Conservation (phyloP, 2,329 filamentous ascomycete species). For the Aspergillus hortae region DNA sequence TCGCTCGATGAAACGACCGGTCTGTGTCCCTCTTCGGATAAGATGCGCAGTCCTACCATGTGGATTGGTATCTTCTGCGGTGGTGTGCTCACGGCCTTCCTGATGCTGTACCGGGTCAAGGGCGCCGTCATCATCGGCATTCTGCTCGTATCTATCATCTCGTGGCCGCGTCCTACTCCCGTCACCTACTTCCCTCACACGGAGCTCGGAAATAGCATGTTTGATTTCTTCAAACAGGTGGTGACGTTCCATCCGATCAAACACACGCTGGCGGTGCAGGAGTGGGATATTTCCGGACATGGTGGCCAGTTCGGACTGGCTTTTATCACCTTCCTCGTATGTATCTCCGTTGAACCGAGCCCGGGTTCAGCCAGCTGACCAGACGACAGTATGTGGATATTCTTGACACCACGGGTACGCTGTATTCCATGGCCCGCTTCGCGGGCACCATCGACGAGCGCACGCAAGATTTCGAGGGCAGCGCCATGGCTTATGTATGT, state of each 20-base stretch:
- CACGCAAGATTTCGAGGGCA: slow-evolving; percentile 85
- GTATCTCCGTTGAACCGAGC: neutral
- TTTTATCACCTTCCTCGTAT: slow-evolving; percentile 72
- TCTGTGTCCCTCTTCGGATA: slow-evolving; percentile 59
- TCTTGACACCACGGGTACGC: slow-evolving; percentile 77
- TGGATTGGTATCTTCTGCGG: slow-evolving; percentile 89
- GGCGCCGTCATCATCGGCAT: slow-evolving; percentile 83
- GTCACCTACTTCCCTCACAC: slow-evolving; percentile 82
- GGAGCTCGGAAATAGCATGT: slow-evolving; percentile 62
- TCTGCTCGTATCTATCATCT: slow-evolving; percentile 79
- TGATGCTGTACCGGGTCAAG: slow-evolving; percentile 84
- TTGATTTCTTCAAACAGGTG: slow-evolving; percentile 85
- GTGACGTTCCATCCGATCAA: slow-evolving; percentile 78
- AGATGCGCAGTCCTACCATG: slow-evolving; percentile 80
- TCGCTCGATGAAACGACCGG: slow-evolving; percentile 41
- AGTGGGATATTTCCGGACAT: slow-evolving; percentile 68
- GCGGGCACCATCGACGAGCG: slow-evolving; percentile 74
- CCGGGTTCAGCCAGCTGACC: neutral
- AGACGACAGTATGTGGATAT: slow-evolving; percentile 70
- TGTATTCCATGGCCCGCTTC: slow-evolving; percentile 88
- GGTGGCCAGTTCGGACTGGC: slow-evolving; percentile 77
- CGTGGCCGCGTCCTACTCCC: slow-evolving; percentile 72
- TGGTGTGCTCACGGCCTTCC: slow-evolving; percentile 71
- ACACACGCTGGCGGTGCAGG: slow-evolving; percentile 64
- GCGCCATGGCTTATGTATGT: slow-evolving; percentile 68